phyloP scores from a whole-genome alignment of 352 stramenopile species.

The Pythium grandisporangium region DNA sequence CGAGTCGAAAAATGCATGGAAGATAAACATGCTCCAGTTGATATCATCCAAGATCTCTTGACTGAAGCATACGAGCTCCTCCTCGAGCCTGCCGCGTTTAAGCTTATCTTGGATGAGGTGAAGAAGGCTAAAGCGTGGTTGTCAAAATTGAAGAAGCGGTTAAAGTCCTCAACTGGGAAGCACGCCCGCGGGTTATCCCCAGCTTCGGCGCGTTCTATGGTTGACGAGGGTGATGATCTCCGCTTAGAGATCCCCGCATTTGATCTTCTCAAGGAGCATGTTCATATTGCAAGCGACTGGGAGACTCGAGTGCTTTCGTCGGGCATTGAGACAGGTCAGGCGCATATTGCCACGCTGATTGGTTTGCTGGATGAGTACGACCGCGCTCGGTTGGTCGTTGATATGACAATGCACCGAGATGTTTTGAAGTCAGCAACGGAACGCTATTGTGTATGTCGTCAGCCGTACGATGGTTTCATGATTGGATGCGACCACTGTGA shows the following conservation, averaged over 20 bases:
- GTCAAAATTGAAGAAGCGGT: constrained; percentile 74
- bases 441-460: constrained; percentile 85
- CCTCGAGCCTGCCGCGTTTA: constrained; percentile 70
- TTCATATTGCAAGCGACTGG: constrained; percentile 74
- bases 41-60: constrained; percentile 46
- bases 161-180: constrained; percentile 67
- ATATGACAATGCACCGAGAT: constrained; percentile 82
- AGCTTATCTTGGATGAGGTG: constrained; percentile 70
- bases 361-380: constrained; percentile 77
- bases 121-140: constrained; percentile 79
- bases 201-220: constrained; percentile 40
- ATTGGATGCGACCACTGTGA: constrained; percentile 85
- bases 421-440: constrained; percentile 90
- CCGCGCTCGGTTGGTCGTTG: constrained; percentile 60
- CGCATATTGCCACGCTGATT: constrained; percentile 59
- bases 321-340: constrained; percentile 71
- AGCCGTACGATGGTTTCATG: constrained; percentile 88
- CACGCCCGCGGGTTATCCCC: constrained; percentile 57
- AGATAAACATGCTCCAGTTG: constrained; percentile 45
- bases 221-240: constrained; percentile 77
- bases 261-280: constrained; percentile 70
- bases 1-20: constrained; percentile 48
- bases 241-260: constrained; percentile 68
- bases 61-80: constrained; percentile 44
- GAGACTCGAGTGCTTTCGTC: constrained; percentile 65